Evolutionary conservation across 169 alveolate species (phyloP), one percentile per base, ranked within the genome.

Genomic region (Sarcocystis neurona): DNA sequence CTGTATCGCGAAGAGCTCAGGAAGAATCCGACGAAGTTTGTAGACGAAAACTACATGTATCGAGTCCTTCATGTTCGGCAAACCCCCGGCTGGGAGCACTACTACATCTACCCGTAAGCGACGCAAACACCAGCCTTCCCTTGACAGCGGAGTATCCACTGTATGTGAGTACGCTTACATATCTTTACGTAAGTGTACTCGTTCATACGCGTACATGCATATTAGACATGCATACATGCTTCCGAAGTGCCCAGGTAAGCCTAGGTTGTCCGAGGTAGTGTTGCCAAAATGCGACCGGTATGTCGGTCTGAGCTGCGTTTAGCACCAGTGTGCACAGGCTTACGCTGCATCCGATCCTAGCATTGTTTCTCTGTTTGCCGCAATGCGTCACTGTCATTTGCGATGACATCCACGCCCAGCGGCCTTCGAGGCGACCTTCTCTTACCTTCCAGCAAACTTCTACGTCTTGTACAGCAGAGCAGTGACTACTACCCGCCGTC

Each of bases 11-110:
- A 85, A 41, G 84, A 68, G 58, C 84, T 85, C 15, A 50, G 75
- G 44, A 27, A 53, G 23, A 27, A 68, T 70, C 85, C 85, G n/a
- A 10, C 18, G 23, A 60, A 58, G 34, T 70, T 85, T 34, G 46
- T 85, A 6, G 34, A 58, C 10, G 90, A 85, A 41, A 47, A 85
- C 43, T 85, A 68, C 78, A 30, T 85, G 43, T 39, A 66, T 1
- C 47, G 72, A 0, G 90, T 85, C 27, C 56, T 85, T 58, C 90
- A 68, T 2, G 80, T 85, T 4, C 90, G 72, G 85, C 90, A 85
- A 43, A 85, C 90, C 0, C 84, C 90, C 2, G 90, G 90, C 48
- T 85, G 90, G 90, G 85, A 85, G 58, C 90, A 85, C 44, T 85
- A 85, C 44, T 85, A 85, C n/a, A 85, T 85, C 50, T 85, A 85